Evolutionary conservation across 345 rosid genomes (phyloP).

Genomic region (Limnanthes douglasii): DNA sequence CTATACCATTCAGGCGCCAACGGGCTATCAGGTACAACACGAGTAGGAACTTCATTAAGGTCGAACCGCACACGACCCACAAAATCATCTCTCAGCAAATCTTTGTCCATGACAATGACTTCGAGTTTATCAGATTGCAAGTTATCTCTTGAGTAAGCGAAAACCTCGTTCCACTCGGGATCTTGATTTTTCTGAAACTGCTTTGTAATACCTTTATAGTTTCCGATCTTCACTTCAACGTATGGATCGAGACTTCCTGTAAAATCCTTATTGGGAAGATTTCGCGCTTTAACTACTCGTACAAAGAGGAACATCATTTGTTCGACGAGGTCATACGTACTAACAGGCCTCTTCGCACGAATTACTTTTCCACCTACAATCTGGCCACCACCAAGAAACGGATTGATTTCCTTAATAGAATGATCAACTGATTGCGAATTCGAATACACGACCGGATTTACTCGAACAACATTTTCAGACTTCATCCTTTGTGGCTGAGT

Average conservation of each 20-base stretch:
- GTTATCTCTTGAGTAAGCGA: constrained; percentile 64
- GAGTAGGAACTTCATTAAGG: constrained; percentile 51
- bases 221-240: constrained; percentile 75
- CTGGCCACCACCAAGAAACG: constrained; percentile 69
- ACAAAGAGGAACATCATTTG: constrained; percentile 76
- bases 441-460: constrained; percentile 10
- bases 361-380: constrained; percentile 74
- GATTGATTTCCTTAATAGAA: constrained; percentile 73
- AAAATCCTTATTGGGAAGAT: constrained; percentile 59
- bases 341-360: constrained; percentile 32
- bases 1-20: constrained; percentile 91
- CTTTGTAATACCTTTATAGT: constrained; percentile 60
- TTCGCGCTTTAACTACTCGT: constrained; percentile 85
- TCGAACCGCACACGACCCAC: constrained; percentile 55
- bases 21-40: constrained; percentile 82
- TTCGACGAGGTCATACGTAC: constrained; percentile 91
- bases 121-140: constrained; percentile 54
- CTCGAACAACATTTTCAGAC: constrained; percentile 9
- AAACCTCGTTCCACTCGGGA: constrained; percentile 87
- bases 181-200: constrained; percentile 57
- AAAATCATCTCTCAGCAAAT: constrained; percentile 56
- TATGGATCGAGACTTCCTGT: constrained; percentile 86
- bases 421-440: constrained; percentile 38
- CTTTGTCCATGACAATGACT: constrained; percentile 68
- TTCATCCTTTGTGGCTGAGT: constrained; percentile 9